Evolutionary conservation across 1,284 basidiomycete species (phyloP), one percentile per base, ranked within the genome.

Genomic region (Ganoderma resinaceum): DNA sequence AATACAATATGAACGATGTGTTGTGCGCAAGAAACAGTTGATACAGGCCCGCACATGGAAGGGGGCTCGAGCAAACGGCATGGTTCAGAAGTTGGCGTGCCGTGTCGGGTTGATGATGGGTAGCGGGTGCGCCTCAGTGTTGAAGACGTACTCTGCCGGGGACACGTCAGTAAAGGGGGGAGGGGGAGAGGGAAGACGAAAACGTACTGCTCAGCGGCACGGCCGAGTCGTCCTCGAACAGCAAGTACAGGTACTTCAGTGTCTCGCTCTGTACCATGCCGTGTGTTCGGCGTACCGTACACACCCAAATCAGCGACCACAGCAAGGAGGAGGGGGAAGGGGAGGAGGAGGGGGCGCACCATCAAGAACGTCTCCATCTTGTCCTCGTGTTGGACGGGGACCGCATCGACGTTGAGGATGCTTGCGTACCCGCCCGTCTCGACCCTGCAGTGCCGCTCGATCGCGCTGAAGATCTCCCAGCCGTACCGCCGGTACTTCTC

Each of bases 311-410:
- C 23, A 26, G 12, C 52, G 33, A 43, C 26, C 7, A 31, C 37
- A 2, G 33, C 12, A 20, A 42, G 49, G 58, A 11, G 38, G 33
- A 42, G 57, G 55, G 33, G 60, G 29, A 33, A 5, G 23, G 14
- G 23, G 16, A 5, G 23, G 14, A 14, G 16, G 7, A 1, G 0
- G 16, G 0, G 29, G 81, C 89, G 67, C 66, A 93, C 93, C 85
- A 97, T 84, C 81, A 95, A 89, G 83, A 97, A 98, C 20, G 97
- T 97, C 82, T 98, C 97, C 95, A 98, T 98, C 79, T 94, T 92
- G 80, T 98, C 95, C 69, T 95, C 90, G 68, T 88, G 84, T 74
- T 82, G 81, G 2, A 86, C 89, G 0, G 92, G 90, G 2, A 89
- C 79, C 69, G 87, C 84, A 76, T 95, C 92, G 18, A 99, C 97